These are phyloP conservation scores for Erodium maritimum DNA, from an alignment of 345 rosid species.

Conservation along the genomic window DNA sequence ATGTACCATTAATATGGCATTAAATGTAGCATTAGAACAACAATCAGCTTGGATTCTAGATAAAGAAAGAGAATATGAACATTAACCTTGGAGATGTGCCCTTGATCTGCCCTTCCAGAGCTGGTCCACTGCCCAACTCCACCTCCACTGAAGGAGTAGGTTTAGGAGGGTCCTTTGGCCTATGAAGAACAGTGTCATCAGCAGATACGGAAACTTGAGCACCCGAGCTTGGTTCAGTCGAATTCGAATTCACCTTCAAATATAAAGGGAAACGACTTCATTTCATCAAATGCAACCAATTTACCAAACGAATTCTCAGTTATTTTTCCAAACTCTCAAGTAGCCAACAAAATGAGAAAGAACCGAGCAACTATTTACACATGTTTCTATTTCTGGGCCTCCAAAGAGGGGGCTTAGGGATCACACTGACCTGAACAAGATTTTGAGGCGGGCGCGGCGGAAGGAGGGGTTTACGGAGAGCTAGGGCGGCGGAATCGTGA, in stretches of 20 bases:
- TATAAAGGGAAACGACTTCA: background rate
- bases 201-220: constrained; percentile 20
- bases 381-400: too few relatives aligned
- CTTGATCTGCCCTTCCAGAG: constrained; percentile 31
- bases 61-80: background rate
- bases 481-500: constrained; percentile 58
- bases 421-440: background rate
- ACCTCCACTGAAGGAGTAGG: constrained; percentile 20
- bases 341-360: too few relatives aligned
- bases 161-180: constrained; percentile 35
- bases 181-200: constrained; percentile 27
- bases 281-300: background rate
- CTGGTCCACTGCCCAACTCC: constrained; percentile 14
- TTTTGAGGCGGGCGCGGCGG: constrained; percentile 22
- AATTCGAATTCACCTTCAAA: constrained; percentile 34
- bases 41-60: background rate
- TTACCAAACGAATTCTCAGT: background rate
- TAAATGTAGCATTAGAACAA: background rate
- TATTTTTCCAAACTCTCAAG: too few relatives aligned
- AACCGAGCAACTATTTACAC: too few relatives aligned
- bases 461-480: constrained; percentile 49
- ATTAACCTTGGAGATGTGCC: constrained; percentile 35
- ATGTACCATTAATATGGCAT: background rate
- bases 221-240: constrained; percentile 24
- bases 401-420: too few relatives aligned